phyloP scores from a whole-genome alignment of 495 filamentous ascomycete species.

The Aspergillus asperescens region DNA sequence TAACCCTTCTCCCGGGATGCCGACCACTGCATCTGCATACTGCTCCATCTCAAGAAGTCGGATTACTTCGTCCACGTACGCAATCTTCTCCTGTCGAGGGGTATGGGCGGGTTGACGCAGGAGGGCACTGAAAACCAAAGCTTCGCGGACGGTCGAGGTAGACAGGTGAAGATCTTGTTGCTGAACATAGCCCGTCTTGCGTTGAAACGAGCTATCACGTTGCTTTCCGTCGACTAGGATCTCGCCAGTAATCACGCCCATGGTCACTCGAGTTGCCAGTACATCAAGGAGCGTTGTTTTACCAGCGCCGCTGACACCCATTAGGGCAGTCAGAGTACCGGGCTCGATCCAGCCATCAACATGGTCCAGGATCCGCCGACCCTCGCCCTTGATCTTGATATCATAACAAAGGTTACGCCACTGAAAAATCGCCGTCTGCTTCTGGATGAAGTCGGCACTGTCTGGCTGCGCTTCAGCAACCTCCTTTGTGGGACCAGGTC shows the following conservation, averaged over 20 bases:
- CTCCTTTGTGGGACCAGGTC: conserved; percentile 30
- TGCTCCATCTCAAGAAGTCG: conserved; percentile 77
- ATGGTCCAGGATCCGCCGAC: conserved; percentile 55
- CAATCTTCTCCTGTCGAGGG: conserved; percentile 70
- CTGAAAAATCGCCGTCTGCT: conserved; percentile 61
- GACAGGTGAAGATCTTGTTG: conserved; percentile 90
- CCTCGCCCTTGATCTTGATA: conserved; percentile 56
- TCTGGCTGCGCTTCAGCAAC: conserved; percentile 13
- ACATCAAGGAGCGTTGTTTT: conserved; percentile 64
- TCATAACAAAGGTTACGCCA: conserved; percentile 74
- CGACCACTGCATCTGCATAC: conserved; percentile 40
- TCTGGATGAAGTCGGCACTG: conserved; percentile 47
- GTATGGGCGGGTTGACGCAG: conserved; percentile 76
- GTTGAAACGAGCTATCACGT: conserved; percentile 75
- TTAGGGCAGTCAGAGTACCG: conserved; percentile 51
- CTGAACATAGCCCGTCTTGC: conserved; percentile 92
- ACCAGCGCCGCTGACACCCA: conserved; percentile 55
- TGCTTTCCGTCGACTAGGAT: conserved; percentile 50
- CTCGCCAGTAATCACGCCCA: conserved; percentile 50
- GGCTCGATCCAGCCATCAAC: conserved; percentile 64
- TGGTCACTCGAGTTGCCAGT: conserved; percentile 49
- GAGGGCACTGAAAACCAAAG: conserved; percentile 75
- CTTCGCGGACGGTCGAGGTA: conserved; percentile 79
- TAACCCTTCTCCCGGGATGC: conserved; percentile 52
- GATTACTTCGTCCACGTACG: conserved; percentile 87